A percentile compares a stretch with the other conserved stretches of the same genome.
These are phyloP conservation scores for Xylaria curta DNA, from an alignment of 495 filamentous ascomycete genomes.

Conservation along the genomic window DNA sequence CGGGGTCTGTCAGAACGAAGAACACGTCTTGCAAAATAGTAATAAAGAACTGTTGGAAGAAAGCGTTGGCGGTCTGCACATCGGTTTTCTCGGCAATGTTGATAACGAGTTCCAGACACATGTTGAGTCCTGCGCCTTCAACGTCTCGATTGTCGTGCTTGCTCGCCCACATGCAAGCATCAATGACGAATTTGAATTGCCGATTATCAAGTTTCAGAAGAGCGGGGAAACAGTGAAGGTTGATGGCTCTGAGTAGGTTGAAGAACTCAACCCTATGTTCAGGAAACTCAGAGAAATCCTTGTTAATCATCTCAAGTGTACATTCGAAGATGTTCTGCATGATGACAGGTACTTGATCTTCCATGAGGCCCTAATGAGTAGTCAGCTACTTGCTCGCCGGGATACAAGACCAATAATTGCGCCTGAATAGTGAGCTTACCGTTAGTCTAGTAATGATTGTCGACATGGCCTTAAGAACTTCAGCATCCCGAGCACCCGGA, in stretches of 20 bases:
- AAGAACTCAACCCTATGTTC: slow-evolving; percentile 99
- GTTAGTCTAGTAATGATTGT: slow-evolving; percentile 95
- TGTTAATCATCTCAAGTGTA: slow-evolving; percentile 99
- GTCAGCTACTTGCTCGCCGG: slow-evolving; percentile 32
- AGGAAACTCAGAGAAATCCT: slow-evolving; percentile 98
- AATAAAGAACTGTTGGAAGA: slow-evolving; percentile 97
- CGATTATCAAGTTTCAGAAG: slow-evolving; percentile 90
- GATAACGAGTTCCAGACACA: slow-evolving; percentile 97
- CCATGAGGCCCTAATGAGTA: slow-evolving; percentile 74
- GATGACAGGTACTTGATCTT: slow-evolving; percentile 94
- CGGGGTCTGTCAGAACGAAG: slow-evolving; percentile 95
- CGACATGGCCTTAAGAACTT: slow-evolving; percentile 97
- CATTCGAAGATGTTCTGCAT: slow-evolving; percentile 99
- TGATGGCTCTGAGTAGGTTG: slow-evolving; percentile 93
- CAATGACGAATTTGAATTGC: slow-evolving; percentile 99
- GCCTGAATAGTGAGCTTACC: slow-evolving; percentile 59
- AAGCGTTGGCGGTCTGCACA: slow-evolving; percentile 80
- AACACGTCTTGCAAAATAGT: slow-evolving; percentile 97
- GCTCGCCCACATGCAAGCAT: slow-evolving; percentile 99
- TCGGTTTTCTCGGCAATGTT: slow-evolving; percentile 94
- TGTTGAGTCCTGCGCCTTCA: slow-evolving; percentile 95
- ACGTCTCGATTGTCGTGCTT: slow-evolving; percentile 99
- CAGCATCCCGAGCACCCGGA: slow-evolving; percentile 92
- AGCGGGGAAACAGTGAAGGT: slow-evolving; percentile 93
- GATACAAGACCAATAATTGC: not conserved